phyloP scores from a whole-genome alignment of 2,329 filamentous ascomycete species.

The Xylariaceae sp. region DNA sequence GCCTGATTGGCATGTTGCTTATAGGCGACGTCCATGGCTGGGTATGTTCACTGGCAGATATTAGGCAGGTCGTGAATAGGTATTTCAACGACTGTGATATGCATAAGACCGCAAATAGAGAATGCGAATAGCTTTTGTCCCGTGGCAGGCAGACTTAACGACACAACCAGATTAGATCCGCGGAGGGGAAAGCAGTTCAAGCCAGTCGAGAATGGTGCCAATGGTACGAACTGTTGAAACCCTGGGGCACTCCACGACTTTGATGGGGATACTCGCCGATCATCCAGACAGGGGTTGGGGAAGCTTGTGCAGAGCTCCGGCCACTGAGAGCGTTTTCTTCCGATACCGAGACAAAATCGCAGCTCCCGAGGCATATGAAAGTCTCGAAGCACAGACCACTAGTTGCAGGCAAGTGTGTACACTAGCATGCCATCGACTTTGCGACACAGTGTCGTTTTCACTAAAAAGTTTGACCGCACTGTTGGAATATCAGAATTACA shows the following conservation, averaged over 20 bases:
- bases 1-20: slow-evolving; percentile 55
- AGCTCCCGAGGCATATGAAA: too few species aligned
- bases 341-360: neutral
- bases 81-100: too few species aligned
- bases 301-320: slow-evolving; percentile 7
- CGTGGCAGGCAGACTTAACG: too few species aligned
- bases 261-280: slow-evolving; percentile 11
- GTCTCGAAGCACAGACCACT: neutral
- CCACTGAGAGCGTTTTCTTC: slow-evolving; percentile 5
- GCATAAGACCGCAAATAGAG: too few species aligned
- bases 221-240: too few species aligned
- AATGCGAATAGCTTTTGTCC: too few species aligned
- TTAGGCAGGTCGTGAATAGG: too few species aligned
- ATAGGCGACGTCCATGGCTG: slow-evolving; percentile 55
- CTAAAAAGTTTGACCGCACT: slow-evolving; percentile 13
- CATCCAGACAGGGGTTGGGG: slow-evolving; percentile 7
- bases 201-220: neutral
- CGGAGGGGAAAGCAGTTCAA: neutral
- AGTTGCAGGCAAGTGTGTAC: too few species aligned
- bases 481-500: slow-evolving; percentile 7
- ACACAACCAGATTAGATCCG: too few species aligned
- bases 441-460: too few species aligned
- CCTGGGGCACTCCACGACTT: slow-evolving; percentile 8
- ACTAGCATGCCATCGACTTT: too few species aligned
- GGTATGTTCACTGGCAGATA: too few species aligned